phyloP scores from a whole-genome alignment of 1,284 basidiomycete species.

The Exsudoporus floridanus region DNA sequence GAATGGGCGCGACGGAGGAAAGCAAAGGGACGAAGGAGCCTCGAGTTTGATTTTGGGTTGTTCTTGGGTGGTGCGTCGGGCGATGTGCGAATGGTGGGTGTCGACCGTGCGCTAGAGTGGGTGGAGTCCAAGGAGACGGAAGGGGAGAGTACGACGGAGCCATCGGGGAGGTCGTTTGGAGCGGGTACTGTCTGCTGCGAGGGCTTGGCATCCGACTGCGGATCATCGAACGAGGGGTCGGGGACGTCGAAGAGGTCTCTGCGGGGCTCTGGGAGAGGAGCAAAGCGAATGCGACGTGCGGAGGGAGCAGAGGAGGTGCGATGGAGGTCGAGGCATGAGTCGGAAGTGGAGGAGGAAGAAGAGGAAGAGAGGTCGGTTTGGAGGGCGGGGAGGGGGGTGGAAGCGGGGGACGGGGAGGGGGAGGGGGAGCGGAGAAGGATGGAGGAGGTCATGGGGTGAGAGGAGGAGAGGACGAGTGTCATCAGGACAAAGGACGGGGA shows the following conservation, averaged over 20 bases:
- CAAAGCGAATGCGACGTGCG: constrained; percentile 63
- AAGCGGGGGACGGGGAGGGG: constrained; percentile 34
- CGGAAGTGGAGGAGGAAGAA: constrained; percentile 23
- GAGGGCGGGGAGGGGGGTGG: constrained; percentile 38
- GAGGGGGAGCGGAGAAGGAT: constrained; percentile 25
- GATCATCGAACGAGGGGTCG: constrained; percentile 13
- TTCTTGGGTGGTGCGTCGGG: constrained; percentile 17
- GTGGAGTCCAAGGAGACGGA: constrained; percentile 22
- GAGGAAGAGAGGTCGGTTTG: constrained; percentile 33
- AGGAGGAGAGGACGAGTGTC: constrained; percentile 13
- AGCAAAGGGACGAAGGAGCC: constrained; percentile 30
- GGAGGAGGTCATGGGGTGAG: constrained; percentile 16
- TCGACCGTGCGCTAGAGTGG: constrained; percentile 24
- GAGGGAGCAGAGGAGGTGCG: constrained; percentile 16
- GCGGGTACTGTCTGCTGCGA: not conserved
- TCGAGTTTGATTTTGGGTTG: constrained; percentile 34
- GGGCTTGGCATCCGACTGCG: constrained; percentile 11
- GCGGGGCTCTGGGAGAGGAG: constrained; percentile 71
- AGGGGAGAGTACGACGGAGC: constrained; percentile 19
- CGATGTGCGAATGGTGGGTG: constrained; percentile 23
- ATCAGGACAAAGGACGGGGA: constrained; percentile 3
- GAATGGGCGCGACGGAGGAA: constrained; percentile 27
- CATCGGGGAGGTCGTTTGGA: constrained; percentile 1
- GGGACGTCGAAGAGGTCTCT: constrained; percentile 33
- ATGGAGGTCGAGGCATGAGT: constrained; percentile 17